Evolutionary conservation across 2,329 filamentous ascomycete genomes (phyloP).

Genomic region (Calonectria crousiana): DNA sequence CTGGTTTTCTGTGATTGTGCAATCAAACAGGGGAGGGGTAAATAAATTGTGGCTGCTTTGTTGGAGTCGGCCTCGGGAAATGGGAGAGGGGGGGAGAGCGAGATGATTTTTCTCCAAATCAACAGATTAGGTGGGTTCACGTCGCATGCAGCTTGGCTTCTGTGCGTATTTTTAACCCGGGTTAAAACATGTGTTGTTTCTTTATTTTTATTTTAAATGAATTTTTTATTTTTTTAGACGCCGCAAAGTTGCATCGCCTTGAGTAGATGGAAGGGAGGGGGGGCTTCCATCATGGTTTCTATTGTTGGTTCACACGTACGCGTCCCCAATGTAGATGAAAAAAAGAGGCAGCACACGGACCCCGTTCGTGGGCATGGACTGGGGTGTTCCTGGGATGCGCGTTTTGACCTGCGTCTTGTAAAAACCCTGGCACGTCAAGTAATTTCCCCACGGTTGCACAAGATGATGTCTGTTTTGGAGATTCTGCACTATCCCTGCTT

Average conservation of each 20-base stretch:
- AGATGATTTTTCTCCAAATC: not conserved
- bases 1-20: not conserved
- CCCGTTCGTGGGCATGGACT: not conserved
- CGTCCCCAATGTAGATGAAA: not conserved
- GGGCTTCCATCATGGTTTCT: not conserved
- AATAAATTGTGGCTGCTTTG: not conserved
- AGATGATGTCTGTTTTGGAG: not conserved
- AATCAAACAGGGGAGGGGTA: not conserved
- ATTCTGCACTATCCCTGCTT: not conserved
- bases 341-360: not conserved
- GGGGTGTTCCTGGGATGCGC: not conserved
- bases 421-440: not conserved
- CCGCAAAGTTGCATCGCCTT: not conserved
- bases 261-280: not conserved
- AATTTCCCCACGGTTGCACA: not conserved
- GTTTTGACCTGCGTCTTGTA: not conserved
- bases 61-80: not conserved
- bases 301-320: not conserved
- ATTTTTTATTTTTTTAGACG: constrained; percentile 7
- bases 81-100: not conserved
- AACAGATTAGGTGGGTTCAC: not conserved
- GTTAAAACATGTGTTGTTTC: not conserved
- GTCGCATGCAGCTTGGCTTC: not conserved
- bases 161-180: not conserved
- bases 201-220: constrained; percentile 1